Percentiles rank a stretch among this genome's conserved stretches.
phyloP scores from a whole-genome alignment of 169 alveolate species.

The Plasmodium vinckei region DNA sequence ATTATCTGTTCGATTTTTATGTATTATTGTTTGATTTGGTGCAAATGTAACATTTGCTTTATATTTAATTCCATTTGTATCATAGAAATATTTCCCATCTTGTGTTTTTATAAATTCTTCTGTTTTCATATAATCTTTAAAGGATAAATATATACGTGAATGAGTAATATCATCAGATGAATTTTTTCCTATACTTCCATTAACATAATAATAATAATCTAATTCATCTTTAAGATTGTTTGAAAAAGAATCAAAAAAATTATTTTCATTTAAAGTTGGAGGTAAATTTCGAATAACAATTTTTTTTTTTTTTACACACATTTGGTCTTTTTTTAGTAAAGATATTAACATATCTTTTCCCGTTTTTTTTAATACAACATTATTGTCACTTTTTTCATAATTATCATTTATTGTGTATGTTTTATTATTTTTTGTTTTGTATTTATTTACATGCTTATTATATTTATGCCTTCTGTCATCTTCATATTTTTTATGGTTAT shows the following conservation, averaged over 20 bases:
- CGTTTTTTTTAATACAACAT: slow-evolving; percentile 10
- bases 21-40: slow-evolving; percentile 69
- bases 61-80: slow-evolving; percentile 49
- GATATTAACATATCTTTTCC: slow-evolving; percentile 48
- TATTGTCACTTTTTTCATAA: slow-evolving; percentile 23
- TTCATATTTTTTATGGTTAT: slow-evolving; percentile 36
- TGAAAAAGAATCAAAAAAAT: slow-evolving; percentile 73
- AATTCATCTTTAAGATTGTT: slow-evolving; percentile 71
- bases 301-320: slow-evolving; percentile 57
- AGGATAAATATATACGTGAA: slow-evolving; percentile 75
- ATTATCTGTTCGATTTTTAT: slow-evolving; percentile 50
- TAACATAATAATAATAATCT: slow-evolving; percentile 75
- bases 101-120: slow-evolving; percentile 69
- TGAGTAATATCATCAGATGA: slow-evolving; percentile 37
- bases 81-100: slow-evolving; percentile 70
- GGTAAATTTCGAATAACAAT: slow-evolving; percentile 69
- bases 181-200: slow-evolving; percentile 44
- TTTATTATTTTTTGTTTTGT: slow-evolving; percentile 20
- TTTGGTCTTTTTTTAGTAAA: slow-evolving; percentile 40
- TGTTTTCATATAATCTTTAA: slow-evolving; percentile 75
- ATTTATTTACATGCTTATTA: slow-evolving; percentile 10
- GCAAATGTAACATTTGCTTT: slow-evolving; percentile 64
- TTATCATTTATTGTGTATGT: not conserved
- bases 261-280: slow-evolving; percentile 71
- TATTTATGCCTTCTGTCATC: slow-evolving; percentile 15